A percentile compares a stretch with the other conserved stretches of the same genome.
phyloP scores from a whole-genome alignment of 257 asterid genomes.

The Asclepias syriaca region DNA sequence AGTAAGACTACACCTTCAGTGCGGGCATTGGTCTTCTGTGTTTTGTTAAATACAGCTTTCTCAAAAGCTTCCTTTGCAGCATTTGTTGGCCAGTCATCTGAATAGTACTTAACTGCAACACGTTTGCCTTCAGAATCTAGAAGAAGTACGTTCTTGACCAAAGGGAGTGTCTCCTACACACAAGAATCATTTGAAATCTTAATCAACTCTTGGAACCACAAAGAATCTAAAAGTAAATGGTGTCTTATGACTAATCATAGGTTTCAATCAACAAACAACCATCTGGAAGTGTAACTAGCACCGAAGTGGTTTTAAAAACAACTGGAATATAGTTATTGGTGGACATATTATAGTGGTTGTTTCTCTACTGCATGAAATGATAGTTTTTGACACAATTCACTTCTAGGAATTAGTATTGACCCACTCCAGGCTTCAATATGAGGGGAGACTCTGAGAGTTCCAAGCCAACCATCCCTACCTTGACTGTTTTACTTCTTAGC shows the following conservation, averaged over 20 bases:
- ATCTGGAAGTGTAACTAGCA: neutral
- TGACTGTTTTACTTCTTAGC: no score
- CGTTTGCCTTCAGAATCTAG: conserved; percentile 84
- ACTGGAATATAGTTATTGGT: neutral
- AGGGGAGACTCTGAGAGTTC: no score
- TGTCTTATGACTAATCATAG: neutral
- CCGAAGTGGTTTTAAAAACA: neutral
- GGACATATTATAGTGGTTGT: neutral
- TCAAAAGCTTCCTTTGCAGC: conserved; percentile 62
- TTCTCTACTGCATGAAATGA: no score
- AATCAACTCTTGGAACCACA: neutral
- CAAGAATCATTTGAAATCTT: conserved; percentile 8
- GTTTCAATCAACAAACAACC: neutral
- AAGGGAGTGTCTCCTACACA: conserved; percentile 58
- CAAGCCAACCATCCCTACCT: no score
- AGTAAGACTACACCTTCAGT: conserved; percentile 50
- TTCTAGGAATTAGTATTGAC: no score
- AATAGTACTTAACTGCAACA: conserved; percentile 63
- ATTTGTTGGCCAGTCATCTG: conserved; percentile 83
- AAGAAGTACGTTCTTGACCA: conserved; percentile 64
- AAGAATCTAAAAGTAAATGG: neutral
- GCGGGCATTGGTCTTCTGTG: conserved; percentile 76
- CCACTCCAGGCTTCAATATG: no score
- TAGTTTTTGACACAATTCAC: no score
- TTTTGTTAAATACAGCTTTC: conserved; percentile 63